phyloP scores from a whole-genome alignment of 1,284 basidiomycete species.

The Apiotrichum porosum region DNA sequence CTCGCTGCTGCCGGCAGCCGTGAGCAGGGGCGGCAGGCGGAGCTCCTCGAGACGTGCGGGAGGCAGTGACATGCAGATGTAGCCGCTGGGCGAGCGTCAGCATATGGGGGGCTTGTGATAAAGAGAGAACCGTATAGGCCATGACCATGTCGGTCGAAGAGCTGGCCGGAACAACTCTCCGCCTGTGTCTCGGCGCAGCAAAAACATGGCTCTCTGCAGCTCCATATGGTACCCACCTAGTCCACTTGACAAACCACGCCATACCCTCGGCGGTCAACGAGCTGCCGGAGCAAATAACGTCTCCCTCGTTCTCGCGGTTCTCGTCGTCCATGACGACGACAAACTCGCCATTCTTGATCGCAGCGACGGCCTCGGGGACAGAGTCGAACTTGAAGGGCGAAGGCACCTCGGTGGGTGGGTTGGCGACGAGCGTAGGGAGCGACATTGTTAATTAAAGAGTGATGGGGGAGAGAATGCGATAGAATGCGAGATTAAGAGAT shows the following conservation, averaged over 20 bases:
- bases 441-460: conserved; percentile 29
- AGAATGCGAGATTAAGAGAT: neutral
- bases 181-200: no score
- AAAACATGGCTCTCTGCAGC: no score
- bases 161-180: no score
- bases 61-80: conserved; percentile 86
- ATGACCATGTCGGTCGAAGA: no score
- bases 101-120: no score
- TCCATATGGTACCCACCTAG: conserved; percentile 60
- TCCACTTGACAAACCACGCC: conserved; percentile 98
- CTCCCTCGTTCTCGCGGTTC: conserved; percentile 87
- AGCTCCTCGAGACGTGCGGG: conserved; percentile 70
- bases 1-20: conserved; percentile 61
- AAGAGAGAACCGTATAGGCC: no score
- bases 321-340: conserved; percentile 95
- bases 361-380: conserved; percentile 72
- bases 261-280: conserved; percentile 89
- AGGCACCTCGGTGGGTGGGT: conserved; percentile 29
- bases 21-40: conserved; percentile 90
- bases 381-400: conserved; percentile 57
- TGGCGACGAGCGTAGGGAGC: conserved; percentile 21
- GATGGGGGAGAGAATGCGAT: neutral
- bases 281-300: conserved; percentile 77
- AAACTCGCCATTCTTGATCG: conserved; percentile 78
- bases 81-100: conserved; percentile 62